A percentile compares a stretch with the other conserved stretches of the same genome.
These are phyloP conservation scores for Aspergillus floridensis DNA, from an alignment of 2,329 filamentous ascomycete genomes.

Conservation along the genomic window DNA sequence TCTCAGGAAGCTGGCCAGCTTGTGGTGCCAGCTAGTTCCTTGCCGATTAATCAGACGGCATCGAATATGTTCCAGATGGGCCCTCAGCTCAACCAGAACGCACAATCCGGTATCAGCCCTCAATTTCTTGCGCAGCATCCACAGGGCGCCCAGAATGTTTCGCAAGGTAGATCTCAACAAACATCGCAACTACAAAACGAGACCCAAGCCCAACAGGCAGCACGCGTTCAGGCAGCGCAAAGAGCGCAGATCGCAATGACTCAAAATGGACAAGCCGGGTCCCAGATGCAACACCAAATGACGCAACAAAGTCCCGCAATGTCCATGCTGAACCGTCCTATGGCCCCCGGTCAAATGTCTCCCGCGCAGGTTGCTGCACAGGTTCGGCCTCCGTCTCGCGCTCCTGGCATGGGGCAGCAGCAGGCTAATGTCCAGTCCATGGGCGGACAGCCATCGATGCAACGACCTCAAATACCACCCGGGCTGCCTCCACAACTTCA, in stretches of 20 bases:
- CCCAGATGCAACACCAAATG: slow-evolving; percentile 39
- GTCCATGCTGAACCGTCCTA: slow-evolving; percentile 45
- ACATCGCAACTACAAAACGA: slow-evolving; percentile 33
- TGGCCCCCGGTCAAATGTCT: slow-evolving; percentile 40
- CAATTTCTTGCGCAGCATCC: slow-evolving; percentile 43
- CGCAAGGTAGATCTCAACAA: slow-evolving; percentile 44
- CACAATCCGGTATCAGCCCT: slow-evolving; percentile 39
- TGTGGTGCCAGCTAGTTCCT: slow-evolving; percentile 64
- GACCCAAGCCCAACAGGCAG: slow-evolving; percentile 39
- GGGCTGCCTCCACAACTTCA: slow-evolving; percentile 35
- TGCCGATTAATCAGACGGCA: slow-evolving; percentile 43
- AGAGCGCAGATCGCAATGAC: slow-evolving; percentile 47
- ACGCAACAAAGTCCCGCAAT: slow-evolving; percentile 42
- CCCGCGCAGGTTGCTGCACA: slow-evolving; percentile 35
- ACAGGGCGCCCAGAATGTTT: slow-evolving; percentile 42
- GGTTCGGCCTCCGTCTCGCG: slow-evolving; percentile 33
- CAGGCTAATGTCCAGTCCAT: slow-evolving; percentile 25
- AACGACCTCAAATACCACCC: slow-evolving; percentile 34
- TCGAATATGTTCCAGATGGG: slow-evolving; percentile 41
- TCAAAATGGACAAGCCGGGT: slow-evolving; percentile 45
- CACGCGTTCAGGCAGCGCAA: slow-evolving; percentile 44
- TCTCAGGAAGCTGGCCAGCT: slow-evolving; percentile 60
- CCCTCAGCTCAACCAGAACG: slow-evolving; percentile 42
- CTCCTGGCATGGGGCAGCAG: slow-evolving; percentile 34
- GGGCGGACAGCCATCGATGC: slow-evolving; percentile 31